Base-by-base conservation (phyloP, 2,329 filamentous ascomycete genomes). In the Davidsoniella eucalypti region DNA sequence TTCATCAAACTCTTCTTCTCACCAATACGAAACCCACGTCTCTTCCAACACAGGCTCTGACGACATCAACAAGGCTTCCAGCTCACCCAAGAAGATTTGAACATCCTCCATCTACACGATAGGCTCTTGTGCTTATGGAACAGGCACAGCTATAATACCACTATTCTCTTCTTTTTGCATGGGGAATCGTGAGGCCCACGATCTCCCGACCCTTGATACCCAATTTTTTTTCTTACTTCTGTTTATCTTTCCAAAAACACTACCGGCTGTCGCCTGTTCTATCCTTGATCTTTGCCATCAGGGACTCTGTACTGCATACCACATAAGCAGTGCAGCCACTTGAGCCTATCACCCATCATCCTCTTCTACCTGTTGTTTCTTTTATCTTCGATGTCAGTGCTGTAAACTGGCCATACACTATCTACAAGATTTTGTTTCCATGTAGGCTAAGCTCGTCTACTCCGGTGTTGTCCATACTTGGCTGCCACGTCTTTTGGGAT, bases 1-100 rank as follows among this genome's bases (percentile, higher is more conserved):
- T 39, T 52, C 45, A 8, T 36, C 25, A 21, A n/a, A 50, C 21
- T 29, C 49, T 21, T 26, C 50, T 33, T 43, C 50, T 8, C 39
- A 39, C 8, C 50, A 44, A 18, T 39, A 40, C 18, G 39, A 47
- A n/a, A 21, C 40, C 38, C 47, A 37, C 40, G 29, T 43, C 40
- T 14, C 33, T 25, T 26, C 25, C 44, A 21, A 9, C 40, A 39
- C 38, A 40, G 21, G 39, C 16, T 26, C 16, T 39, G 16, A 25
- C 38, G 49, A 52, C 23, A n/a, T 38, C 38, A 42, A 36, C 12
- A 29, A 45, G 25, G 10, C 16, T 12, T 9, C 12, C 10, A 17
- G 26, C 25, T 26, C 38, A 26, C 16, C 38, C 36, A 42, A 42
- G 38, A 39, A 49, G 25, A 37, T 42, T 21, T 49, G 33, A 37